Evolutionary conservation across 352 stramenopile species (phyloP).

Genomic region (Elongisporangium undulatum): DNA sequence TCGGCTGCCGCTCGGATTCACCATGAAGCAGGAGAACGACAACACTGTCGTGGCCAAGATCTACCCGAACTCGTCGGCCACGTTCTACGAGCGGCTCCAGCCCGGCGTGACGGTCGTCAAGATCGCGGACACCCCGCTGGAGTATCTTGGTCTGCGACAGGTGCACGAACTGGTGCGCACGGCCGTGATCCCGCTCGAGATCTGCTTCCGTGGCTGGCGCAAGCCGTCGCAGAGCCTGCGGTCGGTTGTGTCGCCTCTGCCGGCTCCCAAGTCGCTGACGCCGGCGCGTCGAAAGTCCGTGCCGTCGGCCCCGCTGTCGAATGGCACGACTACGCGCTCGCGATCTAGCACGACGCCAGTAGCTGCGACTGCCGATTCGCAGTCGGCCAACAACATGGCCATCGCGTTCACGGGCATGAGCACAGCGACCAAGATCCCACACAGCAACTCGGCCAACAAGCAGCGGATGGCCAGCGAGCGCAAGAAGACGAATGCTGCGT

Average conservation of each 20-base stretch:
- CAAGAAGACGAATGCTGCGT: slow-evolving; percentile 25
- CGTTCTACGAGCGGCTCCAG: slow-evolving; percentile 66
- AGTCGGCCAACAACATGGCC: not conserved
- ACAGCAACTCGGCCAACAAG: slow-evolving; percentile 10
- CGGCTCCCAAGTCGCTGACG: slow-evolving; percentile 3
- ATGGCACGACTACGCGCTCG: not conserved
- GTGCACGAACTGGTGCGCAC: slow-evolving; percentile 84
- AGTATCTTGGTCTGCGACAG: slow-evolving; percentile 67
- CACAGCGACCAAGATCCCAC: not conserved
- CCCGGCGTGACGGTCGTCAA: slow-evolving; percentile 69
- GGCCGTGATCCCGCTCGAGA: slow-evolving; percentile 61
- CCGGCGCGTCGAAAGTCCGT: not conserved
- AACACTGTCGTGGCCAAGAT: slow-evolving; percentile 80
- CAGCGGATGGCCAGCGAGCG: slow-evolving; percentile 19
- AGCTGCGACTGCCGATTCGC: not conserved
- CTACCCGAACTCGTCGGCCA: slow-evolving; percentile 71
- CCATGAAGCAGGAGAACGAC: slow-evolving; percentile 75
- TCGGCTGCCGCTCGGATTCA: slow-evolving; percentile 81
- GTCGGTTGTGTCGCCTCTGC: slow-evolving; percentile 4
- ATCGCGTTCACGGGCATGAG: not conserved
- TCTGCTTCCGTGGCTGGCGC: slow-evolving; percentile 49
- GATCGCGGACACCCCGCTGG: slow-evolving; percentile 56
- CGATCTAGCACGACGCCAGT: not conserved
- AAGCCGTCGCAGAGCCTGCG: slow-evolving; percentile 17
- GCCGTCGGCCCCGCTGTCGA: not conserved